Base-by-base conservation (phyloP, 163 green algal genomes). In the Smithsoniella earleae region DNA sequence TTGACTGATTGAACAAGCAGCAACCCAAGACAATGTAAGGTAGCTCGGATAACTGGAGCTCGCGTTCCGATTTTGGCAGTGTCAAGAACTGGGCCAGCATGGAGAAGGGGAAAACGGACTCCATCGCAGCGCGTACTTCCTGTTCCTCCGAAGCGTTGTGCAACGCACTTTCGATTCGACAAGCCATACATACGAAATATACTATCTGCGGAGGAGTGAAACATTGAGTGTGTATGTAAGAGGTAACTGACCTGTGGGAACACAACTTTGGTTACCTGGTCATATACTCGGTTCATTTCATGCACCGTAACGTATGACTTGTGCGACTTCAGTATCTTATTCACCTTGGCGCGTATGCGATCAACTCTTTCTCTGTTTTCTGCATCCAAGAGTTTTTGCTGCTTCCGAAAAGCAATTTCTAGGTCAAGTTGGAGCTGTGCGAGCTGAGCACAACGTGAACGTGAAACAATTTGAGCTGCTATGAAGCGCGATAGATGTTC, bases 1-100 rank as follows among this genome's bases (percentile, higher is more conserved):
- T 66, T 62, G 44, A 78, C 66, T 82, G 73, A 81, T 88, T 88
- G 82, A 81, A 88, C 38, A 85, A 62, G 75, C 77, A 84, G 54
- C 88, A 87, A 66, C 86, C 86, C 2, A 83, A 55, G 0, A 76
- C 73, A 37, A 91, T 81, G 40, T 64, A 74, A 5, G 75, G 66
- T 22, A 91, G 82, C 76, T 86, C 79, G 36, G 84, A 62, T 74
- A 90, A 66, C 81, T 89, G 84, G 54, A 77, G 44, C 30, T 76
- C 33, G 36, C 81, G 65, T 74, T 78, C 65, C 3, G 45, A 38
- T 74, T 65, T 3, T 2, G 55, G 10, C 8, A 88, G 77, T 25
- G 81, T 83, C 28, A 85, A 33, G 66, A 86, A 88, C 44, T 80
- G 78, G 1, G 80, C 78, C 2, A 89, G 46, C 1, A 75, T 45